Conservation (phyloP, 768 basidiomycete species). For the Pleurotus sapidus region DNA sequence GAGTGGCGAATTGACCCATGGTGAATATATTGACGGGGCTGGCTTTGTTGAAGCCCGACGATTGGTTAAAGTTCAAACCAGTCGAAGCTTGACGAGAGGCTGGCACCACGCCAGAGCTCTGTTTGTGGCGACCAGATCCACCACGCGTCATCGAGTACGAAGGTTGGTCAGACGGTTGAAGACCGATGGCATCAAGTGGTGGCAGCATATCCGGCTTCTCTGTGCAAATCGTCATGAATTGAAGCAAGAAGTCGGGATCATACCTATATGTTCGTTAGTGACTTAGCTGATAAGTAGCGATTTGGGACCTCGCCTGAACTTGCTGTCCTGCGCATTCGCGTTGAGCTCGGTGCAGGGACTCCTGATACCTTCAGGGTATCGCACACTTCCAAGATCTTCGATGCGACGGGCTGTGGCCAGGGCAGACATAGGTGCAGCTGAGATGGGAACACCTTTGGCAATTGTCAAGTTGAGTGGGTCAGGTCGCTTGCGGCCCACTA, state of each 20-base stretch:
- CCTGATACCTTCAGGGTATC: constrained; percentile 80
- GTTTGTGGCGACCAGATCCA: constrained; percentile 61
- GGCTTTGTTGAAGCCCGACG: constrained; percentile 45
- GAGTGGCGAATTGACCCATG: constrained; percentile 29
- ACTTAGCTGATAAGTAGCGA: neutral
- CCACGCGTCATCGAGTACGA: constrained; percentile 52
- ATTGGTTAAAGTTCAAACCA: constrained; percentile 32
- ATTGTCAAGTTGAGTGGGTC: constrained; percentile 69
- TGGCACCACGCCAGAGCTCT: constrained; percentile 39
- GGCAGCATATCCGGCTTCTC: constrained; percentile 93
- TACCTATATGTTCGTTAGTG: constrained; percentile 52
- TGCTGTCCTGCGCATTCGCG: constrained; percentile 77
- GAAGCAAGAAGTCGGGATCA: constrained; percentile 94
- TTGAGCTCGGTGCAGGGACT: constrained; percentile 88
- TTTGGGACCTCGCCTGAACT: constrained; percentile 64
- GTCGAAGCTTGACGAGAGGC: constrained; percentile 41
- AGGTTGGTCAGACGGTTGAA: constrained; percentile 70
- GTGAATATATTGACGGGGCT: constrained; percentile 36
- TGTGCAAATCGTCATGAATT: constrained; percentile 93
- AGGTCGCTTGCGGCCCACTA: constrained; percentile 51
- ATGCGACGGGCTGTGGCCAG: constrained; percentile 84
- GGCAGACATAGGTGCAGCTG: constrained; percentile 56
- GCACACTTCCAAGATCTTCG: constrained; percentile 71
- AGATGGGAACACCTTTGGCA: constrained; percentile 38
- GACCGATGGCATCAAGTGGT: constrained; percentile 85